Evolutionary conservation across 2,329 filamentous ascomycete genomes (phyloP).

Genomic region (Nannizziopsis arthrosporioides): DNA sequence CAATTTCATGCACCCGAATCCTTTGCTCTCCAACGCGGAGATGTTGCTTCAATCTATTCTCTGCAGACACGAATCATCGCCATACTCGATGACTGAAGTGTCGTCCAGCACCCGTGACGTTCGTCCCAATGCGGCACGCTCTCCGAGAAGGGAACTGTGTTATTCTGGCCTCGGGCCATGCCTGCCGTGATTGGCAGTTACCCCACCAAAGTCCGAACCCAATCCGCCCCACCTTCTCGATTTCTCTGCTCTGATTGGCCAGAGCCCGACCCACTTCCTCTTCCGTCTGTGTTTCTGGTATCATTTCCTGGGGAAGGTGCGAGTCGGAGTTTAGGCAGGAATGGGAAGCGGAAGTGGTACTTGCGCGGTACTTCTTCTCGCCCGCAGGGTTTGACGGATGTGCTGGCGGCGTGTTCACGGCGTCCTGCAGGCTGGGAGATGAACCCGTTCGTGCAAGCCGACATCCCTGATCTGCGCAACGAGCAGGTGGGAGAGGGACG

Average conservation of each 20-base stretch:
- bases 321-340: not conserved
- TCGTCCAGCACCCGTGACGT: too few species aligned
- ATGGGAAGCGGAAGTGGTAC: not conserved
- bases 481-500: too few species aligned
- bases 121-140: not conserved
- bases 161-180: not conserved
- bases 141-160: not conserved
- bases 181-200: not conserved
- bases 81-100: too few species aligned
- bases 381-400: not conserved
- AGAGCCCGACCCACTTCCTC: not conserved
- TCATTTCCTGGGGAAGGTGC: not conserved
- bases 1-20: too few species aligned
- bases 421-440: not conserved
- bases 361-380: not conserved
- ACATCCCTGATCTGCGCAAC: too few species aligned
- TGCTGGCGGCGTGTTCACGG: not conserved
- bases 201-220: not conserved
- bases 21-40: too few species aligned
- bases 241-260: not conserved
- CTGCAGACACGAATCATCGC: too few species aligned
- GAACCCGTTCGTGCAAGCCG: too few species aligned
- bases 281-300: not conserved
- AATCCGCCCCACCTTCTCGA: not conserved
- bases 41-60: too few species aligned